Evolutionary conservation across 1,284 basidiomycete species (phyloP), one percentile per base, ranked within the genome.

Genomic region (Fistulinella cinereoalba): DNA sequence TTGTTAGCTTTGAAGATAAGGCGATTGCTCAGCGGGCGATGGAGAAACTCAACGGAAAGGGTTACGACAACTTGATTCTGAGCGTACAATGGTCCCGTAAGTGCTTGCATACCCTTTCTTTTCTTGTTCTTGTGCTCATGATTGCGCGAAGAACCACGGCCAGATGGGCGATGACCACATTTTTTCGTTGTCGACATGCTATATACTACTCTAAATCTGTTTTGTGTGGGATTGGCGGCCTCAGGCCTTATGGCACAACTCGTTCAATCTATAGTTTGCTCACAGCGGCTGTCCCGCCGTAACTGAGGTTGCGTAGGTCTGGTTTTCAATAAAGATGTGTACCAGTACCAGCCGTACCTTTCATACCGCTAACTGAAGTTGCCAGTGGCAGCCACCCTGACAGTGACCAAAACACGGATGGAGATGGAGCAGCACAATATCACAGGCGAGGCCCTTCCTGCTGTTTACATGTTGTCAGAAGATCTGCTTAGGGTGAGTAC

Each of bases 11-110:
- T 64, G 95, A 98, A 65, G 85, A 86, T 29, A 76, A 80, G 59
- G 75, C 79, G 19, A 74, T 80, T 41, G 97, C 92, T 22, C 91
- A 97, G 71, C 77, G 74, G 58, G 97, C 97, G 34, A 86, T 97
- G 73, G 83, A 91, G 63, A 97, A 94, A 74, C 84, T 96, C 61
- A 82, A 99, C 64, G 97, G 97, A 23, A 80, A 84, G 63, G 93
- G 92, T 29, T 94, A 94, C 61, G 89, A 92, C 65, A 94, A 90
- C 66, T 71, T 94, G 52, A 94, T 94, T 60, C 66, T 94, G 62
- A 91, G 81, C 61, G 85, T 92, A 43, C 85, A 89, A 61, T 94
- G 91, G 90, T 92, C 89, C 64, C 88, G 82, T 85, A 55, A 76
- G 83, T 79, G 25, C 24, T 39, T 21, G 33, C 16, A 37, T 18